Base-by-base conservation (phyloP, 2,329 filamentous ascomycete species). In the Aschersonia sp. region DNA sequence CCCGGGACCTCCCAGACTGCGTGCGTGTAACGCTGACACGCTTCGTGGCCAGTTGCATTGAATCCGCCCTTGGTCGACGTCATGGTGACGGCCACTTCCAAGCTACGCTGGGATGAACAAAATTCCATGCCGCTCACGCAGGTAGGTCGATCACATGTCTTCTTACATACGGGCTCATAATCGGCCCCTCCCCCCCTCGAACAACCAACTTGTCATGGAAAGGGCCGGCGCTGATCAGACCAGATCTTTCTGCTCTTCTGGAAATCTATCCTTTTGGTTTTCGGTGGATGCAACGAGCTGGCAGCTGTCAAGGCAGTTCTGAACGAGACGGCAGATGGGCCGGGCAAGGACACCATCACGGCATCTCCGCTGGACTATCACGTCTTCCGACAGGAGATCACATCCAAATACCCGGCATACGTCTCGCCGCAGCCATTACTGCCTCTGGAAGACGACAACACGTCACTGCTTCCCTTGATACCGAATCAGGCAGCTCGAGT, bases 331-430 rank as follows among this genome's bases (percentile, higher is more conserved):
- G 69, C 60, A 1, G 61, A 74, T 30, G 75, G 74, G 51, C 80
- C 81, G 55, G 77, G 80, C 46, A 83, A 85, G 54, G 82, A 82
- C n/a, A 72, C 85, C 43, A 91, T 98, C 51, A 94, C 86, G 1
- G 91, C 92, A 4, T 96, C 91, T 1, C 92, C 92, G 4, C 70
- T 98, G 9, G 92, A 98, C 59, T 98, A 98, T 60, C 91, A 98
- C 61, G 76, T 89, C 29, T 98, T 98, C 60, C 83, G 92, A 38
- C 91, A 96, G 62, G 92, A 98, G 62, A 91, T 98, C 50, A 94
- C 85, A 12, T 96, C 91, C 2, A 98, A 98, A 66, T 98, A 98
- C 61, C 92, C 92, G 9, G 86, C 92, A 3, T 98, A 98, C 62
- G 84, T 94, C 50, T 89, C 92, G 2, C 92, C 92, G 2, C 82